Evolutionary conservation across 495 filamentous ascomycete genomes (phyloP).

Genomic region (Xylaria curta): DNA sequence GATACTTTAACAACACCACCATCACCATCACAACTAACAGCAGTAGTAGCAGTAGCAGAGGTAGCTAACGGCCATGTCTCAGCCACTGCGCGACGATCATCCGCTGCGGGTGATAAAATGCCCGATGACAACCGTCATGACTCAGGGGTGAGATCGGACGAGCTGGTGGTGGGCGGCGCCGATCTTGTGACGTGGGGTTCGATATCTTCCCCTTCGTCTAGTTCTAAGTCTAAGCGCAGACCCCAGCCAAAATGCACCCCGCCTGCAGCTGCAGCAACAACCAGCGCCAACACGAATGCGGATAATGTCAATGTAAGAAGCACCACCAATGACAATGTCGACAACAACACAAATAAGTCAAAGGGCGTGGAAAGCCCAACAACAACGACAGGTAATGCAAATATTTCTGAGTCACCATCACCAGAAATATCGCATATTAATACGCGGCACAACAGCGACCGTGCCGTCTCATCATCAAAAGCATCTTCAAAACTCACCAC

Average conservation of each 20-base stretch:
- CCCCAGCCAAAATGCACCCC: slow-evolving; percentile 15
- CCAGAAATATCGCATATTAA: background rate
- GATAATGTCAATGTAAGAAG: too few relatives aligned
- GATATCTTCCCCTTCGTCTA: background rate
- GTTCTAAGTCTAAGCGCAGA: background rate
- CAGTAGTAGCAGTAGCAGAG: background rate
- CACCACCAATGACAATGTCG: background rate
- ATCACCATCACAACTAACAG: background rate
- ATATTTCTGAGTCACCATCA: background rate
- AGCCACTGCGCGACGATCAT: background rate
- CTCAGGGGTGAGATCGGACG: slow-evolving; percentile 2
- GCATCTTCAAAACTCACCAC: background rate
- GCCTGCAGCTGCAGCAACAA: background rate
- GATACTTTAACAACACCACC: slow-evolving; percentile 1
- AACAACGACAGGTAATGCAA: background rate
- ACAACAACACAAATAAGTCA: background rate
- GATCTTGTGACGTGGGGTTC: background rate
- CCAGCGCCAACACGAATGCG: background rate
- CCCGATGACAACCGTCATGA: slow-evolving; percentile 8
- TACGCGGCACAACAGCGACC: background rate
- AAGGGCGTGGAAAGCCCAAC: slow-evolving; percentile 2
- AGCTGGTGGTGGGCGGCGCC: background rate
- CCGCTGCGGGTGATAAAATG: background rate
- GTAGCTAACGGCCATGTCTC: background rate
- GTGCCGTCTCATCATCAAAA: background rate